phyloP scores from a whole-genome alignment of 768 basidiomycete species.

The Trametes villosa region DNA sequence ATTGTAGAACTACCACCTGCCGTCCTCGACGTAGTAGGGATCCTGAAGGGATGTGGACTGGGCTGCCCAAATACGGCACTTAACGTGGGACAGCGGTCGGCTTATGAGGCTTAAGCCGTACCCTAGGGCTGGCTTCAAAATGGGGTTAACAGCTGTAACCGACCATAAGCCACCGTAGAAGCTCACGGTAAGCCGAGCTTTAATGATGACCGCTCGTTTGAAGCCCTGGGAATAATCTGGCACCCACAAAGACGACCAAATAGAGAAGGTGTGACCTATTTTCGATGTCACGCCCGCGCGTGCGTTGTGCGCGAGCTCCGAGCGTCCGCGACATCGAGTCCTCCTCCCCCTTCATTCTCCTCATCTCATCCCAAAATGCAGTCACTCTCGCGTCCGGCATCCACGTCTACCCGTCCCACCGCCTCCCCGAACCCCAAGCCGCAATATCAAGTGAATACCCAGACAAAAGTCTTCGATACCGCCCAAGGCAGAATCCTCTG shows the following conservation, averaged over 20 bases:
- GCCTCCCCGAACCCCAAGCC: conserved; percentile 58
- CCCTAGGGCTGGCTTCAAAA: too few relatives aligned
- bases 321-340: neutral
- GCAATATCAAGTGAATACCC: conserved; percentile 63
- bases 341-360: neutral
- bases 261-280: neutral
- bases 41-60: too few relatives aligned
- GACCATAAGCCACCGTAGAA: too few relatives aligned
- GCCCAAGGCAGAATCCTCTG: conserved; percentile 88
- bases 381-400: conserved; percentile 58
- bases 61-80: neutral
- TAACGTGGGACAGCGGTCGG: too few relatives aligned
- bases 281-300: conserved; percentile 8
- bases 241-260: neutral
- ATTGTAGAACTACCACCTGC: too few relatives aligned
- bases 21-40: too few relatives aligned
- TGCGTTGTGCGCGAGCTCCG: neutral
- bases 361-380: conserved; percentile 48
- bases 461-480: conserved; percentile 80
- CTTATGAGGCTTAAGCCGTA: too few relatives aligned
- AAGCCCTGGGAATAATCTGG: too few relatives aligned
- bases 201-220: too few relatives aligned
- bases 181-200: too few relatives aligned
- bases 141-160: too few relatives aligned
- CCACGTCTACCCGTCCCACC: conserved; percentile 61